These are phyloP conservation scores for Nymphaea thermarum DNA, from an alignment of 164 flowering plant genomes.

Conservation along the genomic window DNA sequence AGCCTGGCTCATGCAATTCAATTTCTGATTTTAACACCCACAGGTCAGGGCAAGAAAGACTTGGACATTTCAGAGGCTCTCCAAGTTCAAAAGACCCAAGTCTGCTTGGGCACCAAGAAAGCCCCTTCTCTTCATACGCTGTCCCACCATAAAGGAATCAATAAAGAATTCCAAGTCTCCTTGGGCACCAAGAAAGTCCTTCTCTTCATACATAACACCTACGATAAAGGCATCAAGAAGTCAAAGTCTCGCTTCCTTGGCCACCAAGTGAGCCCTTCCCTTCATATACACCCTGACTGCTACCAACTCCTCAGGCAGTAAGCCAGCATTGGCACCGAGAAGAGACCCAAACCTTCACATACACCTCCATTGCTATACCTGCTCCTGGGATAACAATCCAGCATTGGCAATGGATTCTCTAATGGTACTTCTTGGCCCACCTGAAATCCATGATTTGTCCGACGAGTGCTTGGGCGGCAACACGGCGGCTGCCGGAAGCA, in stretches of 20 bases:
- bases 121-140: not conserved
- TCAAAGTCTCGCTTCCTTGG: not conserved
- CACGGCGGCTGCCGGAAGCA: not conserved
- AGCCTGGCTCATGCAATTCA: too few species aligned
- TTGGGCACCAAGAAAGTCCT: not conserved
- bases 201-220: not conserved
- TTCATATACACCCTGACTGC: not conserved
- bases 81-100: not conserved
- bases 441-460: not conserved
- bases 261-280: not conserved
- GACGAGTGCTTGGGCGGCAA: not conserved
- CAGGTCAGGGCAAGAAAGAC: too few species aligned
- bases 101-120: not conserved
- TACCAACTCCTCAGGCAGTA: not conserved
- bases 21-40: too few species aligned
- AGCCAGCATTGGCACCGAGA: not conserved
- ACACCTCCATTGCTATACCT: not conserved
- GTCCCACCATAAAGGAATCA: too few species aligned
- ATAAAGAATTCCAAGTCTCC: not conserved
- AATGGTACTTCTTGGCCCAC: not conserved
- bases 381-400: not conserved
- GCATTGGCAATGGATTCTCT: not conserved
- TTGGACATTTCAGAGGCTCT: too few species aligned
- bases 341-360: not conserved
- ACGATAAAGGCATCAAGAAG: not conserved